Evolutionary conservation across 1,284 basidiomycete species (phyloP).

Genomic region (Prillingera fragicola): DNA sequence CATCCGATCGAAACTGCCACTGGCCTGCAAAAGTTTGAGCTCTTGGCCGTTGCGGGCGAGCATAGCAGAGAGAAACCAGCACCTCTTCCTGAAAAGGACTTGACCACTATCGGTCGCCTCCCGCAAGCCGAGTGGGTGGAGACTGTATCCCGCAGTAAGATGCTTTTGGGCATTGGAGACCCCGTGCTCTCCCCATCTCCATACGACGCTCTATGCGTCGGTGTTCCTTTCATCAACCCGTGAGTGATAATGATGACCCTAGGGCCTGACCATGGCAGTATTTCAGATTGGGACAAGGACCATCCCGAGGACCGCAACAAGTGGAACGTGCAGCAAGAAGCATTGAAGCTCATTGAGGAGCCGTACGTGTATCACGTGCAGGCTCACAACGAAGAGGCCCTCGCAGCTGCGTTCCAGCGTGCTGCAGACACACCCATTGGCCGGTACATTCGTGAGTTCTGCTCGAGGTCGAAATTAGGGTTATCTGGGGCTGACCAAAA

Average conservation of each 20-base stretch:
- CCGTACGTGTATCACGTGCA: constrained; percentile 50
- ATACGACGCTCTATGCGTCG: constrained; percentile 49
- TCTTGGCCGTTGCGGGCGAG: constrained; percentile 25
- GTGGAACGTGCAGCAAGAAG: constrained; percentile 47
- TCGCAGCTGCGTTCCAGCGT: constrained; percentile 23
- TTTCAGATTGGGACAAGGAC: constrained; percentile 32
- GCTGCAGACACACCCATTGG: constrained; percentile 30
- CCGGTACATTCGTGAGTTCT: constrained; percentile 30
- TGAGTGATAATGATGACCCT: background rate
- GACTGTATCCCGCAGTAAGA: constrained; percentile 11
- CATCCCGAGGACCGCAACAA: constrained; percentile 36
- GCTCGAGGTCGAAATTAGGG: no score
- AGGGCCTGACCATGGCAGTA: background rate
- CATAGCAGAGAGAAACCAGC: background rate
- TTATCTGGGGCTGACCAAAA: background rate
- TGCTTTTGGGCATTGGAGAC: constrained; percentile 12
- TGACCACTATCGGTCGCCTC: constrained; percentile 9
- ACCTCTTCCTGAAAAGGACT: constrained; percentile 1
- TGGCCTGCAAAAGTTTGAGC: constrained; percentile 22
- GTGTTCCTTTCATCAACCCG: constrained; percentile 50
- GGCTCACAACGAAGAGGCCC: constrained; percentile 18
- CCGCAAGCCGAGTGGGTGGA: constrained; percentile 6
- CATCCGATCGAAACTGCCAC: background rate
- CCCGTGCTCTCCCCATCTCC: constrained; percentile 20
- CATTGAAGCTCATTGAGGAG: constrained; percentile 31